Evolutionary conservation across 2,329 filamentous ascomycete species (phyloP), one percentile per base, ranked within the genome.

Genomic region (Didymella glomerata): DNA sequence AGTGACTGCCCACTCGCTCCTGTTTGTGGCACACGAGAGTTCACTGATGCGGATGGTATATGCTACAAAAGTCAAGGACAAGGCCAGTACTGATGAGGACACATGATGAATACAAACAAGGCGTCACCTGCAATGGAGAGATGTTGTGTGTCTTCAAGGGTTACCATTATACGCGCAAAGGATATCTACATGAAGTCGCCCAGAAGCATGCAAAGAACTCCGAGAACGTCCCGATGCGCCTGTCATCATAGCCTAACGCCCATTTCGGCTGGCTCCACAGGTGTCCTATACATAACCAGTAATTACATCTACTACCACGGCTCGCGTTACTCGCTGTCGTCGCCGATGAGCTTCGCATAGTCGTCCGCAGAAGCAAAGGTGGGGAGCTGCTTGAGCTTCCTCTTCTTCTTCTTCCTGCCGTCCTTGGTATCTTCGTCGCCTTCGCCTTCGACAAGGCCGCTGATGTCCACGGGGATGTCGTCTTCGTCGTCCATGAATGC

Each of bases 351-450:
- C 69, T 90, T 90, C 16, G 93, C 94, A 77, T 98, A 99, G 76
- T 98, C 95, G 54, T 98, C 95, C 30, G 85, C 90, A 30, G 92
- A 96, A 20, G 96, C 95, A 81, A 99, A 99, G 34, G 88, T 96
- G 7, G 95, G 95, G 68, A 99, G 82, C 64, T 88, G 87, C 85
- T 93, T 97, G 77, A 98, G 83, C 81, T 92, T 92, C 84, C 89
- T 92, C 80, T 86, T 89, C 80, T 90, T 91, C 75, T 86, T 84
- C 68, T 83, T 84, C 75, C 73, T 72, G 66, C 77, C 76, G 16
- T 76, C 76, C 22, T 80, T 78, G 38, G 75, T 66, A 30, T 81
- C 79, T 13, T 77, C 69, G 59, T 73, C 77, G 61, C 79, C 82
- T 25, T 75, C 72, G 38, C 76, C 78, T 18, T 71, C 74, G 41